A percentile compares a stretch with the other conserved stretches of the same genome.
phyloP scores from a whole-genome alignment of 2,329 filamentous ascomycete species.

The Lasiodiplodia gonubiensis region DNA sequence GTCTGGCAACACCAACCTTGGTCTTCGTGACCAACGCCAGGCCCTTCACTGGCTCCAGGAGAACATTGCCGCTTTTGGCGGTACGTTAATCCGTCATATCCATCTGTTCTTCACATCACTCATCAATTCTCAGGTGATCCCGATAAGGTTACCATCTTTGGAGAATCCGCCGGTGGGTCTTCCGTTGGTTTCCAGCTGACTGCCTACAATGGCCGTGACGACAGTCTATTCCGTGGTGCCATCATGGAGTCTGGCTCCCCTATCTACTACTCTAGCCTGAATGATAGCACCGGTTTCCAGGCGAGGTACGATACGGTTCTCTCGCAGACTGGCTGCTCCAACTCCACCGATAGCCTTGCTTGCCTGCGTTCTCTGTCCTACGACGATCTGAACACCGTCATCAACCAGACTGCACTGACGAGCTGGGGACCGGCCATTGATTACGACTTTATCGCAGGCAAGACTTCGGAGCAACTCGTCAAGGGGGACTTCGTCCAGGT shows the following conservation, averaged over 20 bases:
- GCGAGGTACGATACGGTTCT: slow-evolving; percentile 69
- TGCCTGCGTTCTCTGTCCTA: slow-evolving; percentile 66
- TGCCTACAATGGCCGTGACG: slow-evolving; percentile 55
- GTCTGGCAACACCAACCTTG: slow-evolving; percentile 58
- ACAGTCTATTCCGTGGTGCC: slow-evolving; percentile 54
- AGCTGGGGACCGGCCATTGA: slow-evolving; percentile 57
- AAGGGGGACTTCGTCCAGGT: slow-evolving; percentile 67
- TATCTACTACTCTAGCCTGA: slow-evolving; percentile 37
- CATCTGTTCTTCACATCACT: not conserved
- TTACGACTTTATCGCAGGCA: slow-evolving; percentile 61
- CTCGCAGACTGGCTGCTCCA: slow-evolving; percentile 63
- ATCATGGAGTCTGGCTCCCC: slow-evolving; percentile 54
- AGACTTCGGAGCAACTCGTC: slow-evolving; percentile 60
- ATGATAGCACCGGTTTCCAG: slow-evolving; percentile 50
- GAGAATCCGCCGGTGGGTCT: slow-evolving; percentile 52
- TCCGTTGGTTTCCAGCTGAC: slow-evolving; percentile 54
- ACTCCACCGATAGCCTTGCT: slow-evolving; percentile 46
- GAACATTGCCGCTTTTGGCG: slow-evolving; percentile 52
- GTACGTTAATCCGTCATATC: slow-evolving; percentile 33
- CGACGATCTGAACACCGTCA: slow-evolving; percentile 60
- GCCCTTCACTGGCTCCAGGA: slow-evolving; percentile 54
- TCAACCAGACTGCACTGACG: slow-evolving; percentile 52
- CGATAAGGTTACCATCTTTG: slow-evolving; percentile 53
- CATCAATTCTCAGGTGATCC: slow-evolving; percentile 38
- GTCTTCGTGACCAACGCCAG: slow-evolving; percentile 50